Conservation (phyloP, 768 basidiomycete genomes). For the Leccinum sublutescens region DNA sequence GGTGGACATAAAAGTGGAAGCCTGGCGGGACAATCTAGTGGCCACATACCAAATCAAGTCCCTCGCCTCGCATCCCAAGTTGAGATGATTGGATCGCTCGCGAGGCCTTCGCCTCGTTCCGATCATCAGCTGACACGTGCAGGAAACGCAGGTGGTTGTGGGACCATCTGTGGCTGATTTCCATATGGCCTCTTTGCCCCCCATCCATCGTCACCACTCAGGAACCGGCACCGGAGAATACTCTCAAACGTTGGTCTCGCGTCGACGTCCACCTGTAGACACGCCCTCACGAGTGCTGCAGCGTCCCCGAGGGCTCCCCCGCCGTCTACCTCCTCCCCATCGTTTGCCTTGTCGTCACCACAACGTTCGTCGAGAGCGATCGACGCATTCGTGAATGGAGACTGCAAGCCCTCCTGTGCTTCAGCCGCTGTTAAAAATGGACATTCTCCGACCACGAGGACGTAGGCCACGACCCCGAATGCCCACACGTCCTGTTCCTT, state of each 20-base stretch:
- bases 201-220: constrained; percentile 81
- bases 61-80: neutral
- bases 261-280: constrained; percentile 74
- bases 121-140: constrained; percentile 24
- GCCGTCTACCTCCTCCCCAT: constrained; percentile 78
- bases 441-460: constrained; percentile 89
- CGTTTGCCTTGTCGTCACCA: constrained; percentile 64
- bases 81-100: neutral
- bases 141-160: constrained; percentile 35
- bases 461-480: constrained; percentile 94
- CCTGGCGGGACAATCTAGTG: constrained; percentile 7
- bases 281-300: constrained; percentile 77
- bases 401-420: constrained; percentile 79
- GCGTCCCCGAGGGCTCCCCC: constrained; percentile 86
- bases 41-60: constrained; percentile 11
- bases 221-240: constrained; percentile 76
- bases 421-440: constrained; percentile 90
- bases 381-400: constrained; percentile 72
- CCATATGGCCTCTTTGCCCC: constrained; percentile 35
- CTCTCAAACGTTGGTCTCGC: constrained; percentile 85
- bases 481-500: constrained; percentile 99
- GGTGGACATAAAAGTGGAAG: constrained; percentile 14
- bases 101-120: constrained; percentile 13
- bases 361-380: constrained; percentile 81
- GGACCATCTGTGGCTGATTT: constrained; percentile 21